Percentiles rank a stretch among this genome's conserved stretches.
Conservation (phyloP, 2,329 filamentous ascomycete genomes). For the Saccharata proteae region DNA sequence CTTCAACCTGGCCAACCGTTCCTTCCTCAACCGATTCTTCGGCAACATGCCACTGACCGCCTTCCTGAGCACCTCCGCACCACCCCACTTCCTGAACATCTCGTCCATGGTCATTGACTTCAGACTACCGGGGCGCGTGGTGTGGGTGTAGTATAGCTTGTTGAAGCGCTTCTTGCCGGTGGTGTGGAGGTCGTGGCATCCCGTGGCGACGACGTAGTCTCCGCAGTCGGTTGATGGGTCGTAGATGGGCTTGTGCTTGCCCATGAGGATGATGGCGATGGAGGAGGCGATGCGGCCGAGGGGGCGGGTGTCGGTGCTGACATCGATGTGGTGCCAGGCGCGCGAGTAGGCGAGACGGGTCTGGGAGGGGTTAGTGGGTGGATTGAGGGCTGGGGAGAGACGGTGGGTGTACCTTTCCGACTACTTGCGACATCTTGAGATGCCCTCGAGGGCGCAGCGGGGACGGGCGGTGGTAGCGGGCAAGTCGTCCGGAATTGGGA, state of each 20-base stretch:
- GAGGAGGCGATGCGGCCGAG: conserved; percentile 80
- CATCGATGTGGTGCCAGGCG: conserved; percentile 84
- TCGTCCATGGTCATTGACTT: conserved; percentile 87
- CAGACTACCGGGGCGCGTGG: conserved; percentile 75
- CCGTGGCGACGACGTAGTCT: conserved; percentile 92
- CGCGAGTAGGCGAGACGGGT: conserved; percentile 94
- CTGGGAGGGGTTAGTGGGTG: conserved; percentile 33
- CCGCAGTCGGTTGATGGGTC: conserved; percentile 97
- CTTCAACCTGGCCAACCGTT: conserved; percentile 78
- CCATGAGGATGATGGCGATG: conserved; percentile 84
- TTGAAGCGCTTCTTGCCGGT: conserved; percentile 88
- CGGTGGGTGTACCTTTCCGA: conserved; percentile 52
- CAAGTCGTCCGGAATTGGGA: too few species aligned
- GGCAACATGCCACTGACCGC: conserved; percentile 96
- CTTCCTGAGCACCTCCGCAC: conserved; percentile 77
- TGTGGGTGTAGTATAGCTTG: conserved; percentile 94
- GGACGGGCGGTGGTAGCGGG: too few species aligned
- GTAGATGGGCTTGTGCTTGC: conserved; percentile 97
- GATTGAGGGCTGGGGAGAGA: neutral
- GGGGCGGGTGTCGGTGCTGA: conserved; percentile 55
- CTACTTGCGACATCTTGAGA: conserved; percentile 60
- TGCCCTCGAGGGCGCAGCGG: conserved; percentile 15
- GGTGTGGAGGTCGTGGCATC: conserved; percentile 73
- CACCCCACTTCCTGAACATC: conserved; percentile 88
- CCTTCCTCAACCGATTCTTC: conserved; percentile 86